Percentiles rank a stretch among this genome's conserved stretches.
Conservation (phyloP, 1,139 yeast genomes). For the Debaryomycetaceae sp. region DNA sequence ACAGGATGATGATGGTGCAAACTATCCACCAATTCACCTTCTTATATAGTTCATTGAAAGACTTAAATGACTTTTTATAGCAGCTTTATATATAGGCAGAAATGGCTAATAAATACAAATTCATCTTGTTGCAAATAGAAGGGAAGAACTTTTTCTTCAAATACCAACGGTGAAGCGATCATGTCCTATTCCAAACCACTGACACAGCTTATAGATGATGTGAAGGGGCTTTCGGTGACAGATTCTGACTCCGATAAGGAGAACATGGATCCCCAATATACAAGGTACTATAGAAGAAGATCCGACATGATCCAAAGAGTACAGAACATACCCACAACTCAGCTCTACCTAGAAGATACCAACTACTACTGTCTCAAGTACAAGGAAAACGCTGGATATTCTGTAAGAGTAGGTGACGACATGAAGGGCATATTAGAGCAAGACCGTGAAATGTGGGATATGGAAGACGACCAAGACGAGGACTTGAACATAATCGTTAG, state of each 20-base stretch:
- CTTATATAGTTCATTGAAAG: conserved; percentile 29
- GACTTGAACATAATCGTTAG: not conserved
- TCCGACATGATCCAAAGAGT: not conserved
- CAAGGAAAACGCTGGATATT: not conserved
- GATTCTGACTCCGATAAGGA: not conserved
- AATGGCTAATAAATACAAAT: no score
- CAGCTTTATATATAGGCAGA: not conserved
- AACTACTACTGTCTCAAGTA: not conserved
- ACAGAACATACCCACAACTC: not conserved
- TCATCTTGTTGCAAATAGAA: not conserved
- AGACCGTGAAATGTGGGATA: not conserved
- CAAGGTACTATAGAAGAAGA: not conserved
- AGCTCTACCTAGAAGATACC: not conserved
- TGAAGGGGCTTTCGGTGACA: no score
- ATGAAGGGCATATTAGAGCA: not conserved
- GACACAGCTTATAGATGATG: no score
- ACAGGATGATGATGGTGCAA: conserved; percentile 69
- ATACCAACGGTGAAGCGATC: no score
- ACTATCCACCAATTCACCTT: conserved; percentile 54
- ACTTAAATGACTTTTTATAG: not conserved
- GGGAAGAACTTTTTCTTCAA: no score
- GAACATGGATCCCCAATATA: not conserved
- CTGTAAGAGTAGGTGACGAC: not conserved
- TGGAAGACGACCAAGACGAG: not conserved
- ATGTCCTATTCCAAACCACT: no score